These are phyloP conservation scores for Pythium graminicola DNA, from an alignment of 352 stramenopile genomes.

Conservation along the genomic window DNA sequence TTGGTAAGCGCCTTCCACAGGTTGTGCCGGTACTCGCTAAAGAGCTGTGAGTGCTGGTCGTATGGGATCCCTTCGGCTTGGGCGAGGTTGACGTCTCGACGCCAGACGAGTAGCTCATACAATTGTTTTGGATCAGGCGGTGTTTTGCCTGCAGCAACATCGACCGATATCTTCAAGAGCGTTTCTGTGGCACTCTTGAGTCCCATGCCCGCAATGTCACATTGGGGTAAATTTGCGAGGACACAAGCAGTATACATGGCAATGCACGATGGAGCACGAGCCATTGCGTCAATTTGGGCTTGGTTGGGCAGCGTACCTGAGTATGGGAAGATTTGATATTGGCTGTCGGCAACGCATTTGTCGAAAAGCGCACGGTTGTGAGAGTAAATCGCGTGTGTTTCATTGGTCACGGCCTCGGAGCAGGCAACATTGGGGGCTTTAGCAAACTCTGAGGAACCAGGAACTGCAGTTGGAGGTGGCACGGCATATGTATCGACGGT, in stretches of 20 bases:
- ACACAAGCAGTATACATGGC: constrained; percentile 53
- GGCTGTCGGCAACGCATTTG: constrained; percentile 39
- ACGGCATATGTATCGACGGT: constrained; percentile 16
- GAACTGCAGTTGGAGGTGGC: constrained; percentile 29
- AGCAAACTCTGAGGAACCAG: constrained; percentile 42
- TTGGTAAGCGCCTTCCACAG: constrained; percentile 25
- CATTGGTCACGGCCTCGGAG: constrained; percentile 33
- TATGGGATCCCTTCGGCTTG: constrained; percentile 33
- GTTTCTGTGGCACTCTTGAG: constrained; percentile 46
- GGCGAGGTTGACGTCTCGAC: constrained; percentile 45
- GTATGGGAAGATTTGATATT: constrained; percentile 65
- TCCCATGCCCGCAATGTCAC: constrained; percentile 41
- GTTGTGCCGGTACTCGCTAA: constrained; percentile 33
- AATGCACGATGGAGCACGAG: constrained; percentile 36
- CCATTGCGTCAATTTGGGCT: constrained; percentile 47
- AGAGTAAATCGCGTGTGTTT: constrained; percentile 44
- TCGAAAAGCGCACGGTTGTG: constrained; percentile 54
- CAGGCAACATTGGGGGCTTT: constrained; percentile 36
- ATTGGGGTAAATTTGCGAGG: constrained; percentile 40
- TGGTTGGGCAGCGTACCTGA: constrained; percentile 36
- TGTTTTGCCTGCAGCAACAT: constrained; percentile 29
- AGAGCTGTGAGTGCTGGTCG: constrained; percentile 42
- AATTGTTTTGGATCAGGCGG: constrained; percentile 37
- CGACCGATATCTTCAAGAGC: constrained; percentile 54
- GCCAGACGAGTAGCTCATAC: constrained; percentile 44